These are phyloP conservation scores for Xerocomellus dryophilus DNA, from an alignment of 768 basidiomycete genomes.

Conservation along the genomic window DNA sequence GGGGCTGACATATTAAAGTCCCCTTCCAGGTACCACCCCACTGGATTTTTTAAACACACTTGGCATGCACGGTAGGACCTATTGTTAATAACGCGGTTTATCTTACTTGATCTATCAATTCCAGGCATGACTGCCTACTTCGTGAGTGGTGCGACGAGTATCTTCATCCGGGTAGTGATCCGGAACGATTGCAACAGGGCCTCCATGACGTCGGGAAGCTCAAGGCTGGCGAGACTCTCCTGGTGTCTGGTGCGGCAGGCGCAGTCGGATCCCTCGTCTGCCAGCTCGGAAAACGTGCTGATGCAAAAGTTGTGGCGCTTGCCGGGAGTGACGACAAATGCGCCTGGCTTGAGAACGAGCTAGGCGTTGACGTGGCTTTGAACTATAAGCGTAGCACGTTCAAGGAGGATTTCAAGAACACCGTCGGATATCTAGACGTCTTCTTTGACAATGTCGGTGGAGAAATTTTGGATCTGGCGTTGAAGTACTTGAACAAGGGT, in stretches of 20 bases:
- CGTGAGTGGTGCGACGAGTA: conserved; percentile 39
- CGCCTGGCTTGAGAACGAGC: conserved; percentile 76
- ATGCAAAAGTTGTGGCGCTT: conserved; percentile 83
- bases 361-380: conserved; percentile 79
- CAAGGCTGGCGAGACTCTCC: conserved; percentile 79
- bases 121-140: conserved; percentile 88
- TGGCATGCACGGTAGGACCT: conserved; percentile 63
- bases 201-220: conserved; percentile 76
- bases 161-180: conserved; percentile 3
- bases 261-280: conserved; percentile 82
- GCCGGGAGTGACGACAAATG: conserved; percentile 85
- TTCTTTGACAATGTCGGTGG: conserved; percentile 84
- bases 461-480: conserved; percentile 76
- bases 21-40: conserved; percentile 55
- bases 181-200: conserved; percentile 47
- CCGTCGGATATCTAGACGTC: conserved; percentile 75
- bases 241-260: conserved; percentile 90
- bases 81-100: background rate
- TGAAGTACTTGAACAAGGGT: conserved; percentile 69
- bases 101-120: background rate
- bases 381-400: conserved; percentile 86
- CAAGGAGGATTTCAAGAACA: conserved; percentile 63
- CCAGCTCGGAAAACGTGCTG: conserved; percentile 76
- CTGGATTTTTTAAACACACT: conserved; percentile 83
- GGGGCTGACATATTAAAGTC: conserved; percentile 32